These are phyloP conservation scores for Cinnamomum micranthum DNA, from an alignment of 164 flowering plant genomes.

Conservation along the genomic window DNA sequence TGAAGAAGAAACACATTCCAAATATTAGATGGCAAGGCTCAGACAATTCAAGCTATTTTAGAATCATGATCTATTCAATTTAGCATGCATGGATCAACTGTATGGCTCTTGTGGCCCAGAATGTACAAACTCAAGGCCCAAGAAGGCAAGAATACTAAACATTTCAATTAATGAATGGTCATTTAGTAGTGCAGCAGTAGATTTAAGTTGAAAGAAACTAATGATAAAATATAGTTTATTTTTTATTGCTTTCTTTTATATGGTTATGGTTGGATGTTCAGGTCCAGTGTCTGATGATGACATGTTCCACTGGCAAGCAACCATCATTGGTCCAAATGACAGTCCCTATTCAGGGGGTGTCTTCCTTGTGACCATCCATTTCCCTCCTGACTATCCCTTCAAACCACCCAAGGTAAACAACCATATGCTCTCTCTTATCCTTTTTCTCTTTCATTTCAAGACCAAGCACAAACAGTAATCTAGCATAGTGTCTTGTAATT, in stretches of 20 bases:
- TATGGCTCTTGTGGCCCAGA: too few relatives aligned
- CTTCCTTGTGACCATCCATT: slow-evolving; percentile 60
- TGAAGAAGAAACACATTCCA: too few relatives aligned
- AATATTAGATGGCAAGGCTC: too few relatives aligned
- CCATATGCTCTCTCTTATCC: neutral
- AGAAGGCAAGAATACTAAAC: too few relatives aligned
- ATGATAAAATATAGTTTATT: neutral
- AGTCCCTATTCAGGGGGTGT: slow-evolving; percentile 73
- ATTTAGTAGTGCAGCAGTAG: neutral
- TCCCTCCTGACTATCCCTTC: slow-evolving; percentile 72
- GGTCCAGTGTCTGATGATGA: slow-evolving; percentile 77
- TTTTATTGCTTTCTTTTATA: neutral
- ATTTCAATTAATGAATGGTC: neutral
- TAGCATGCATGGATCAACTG: too few relatives aligned
- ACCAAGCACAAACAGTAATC: neutral
- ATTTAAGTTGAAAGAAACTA: neutral
- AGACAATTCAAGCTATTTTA: too few relatives aligned
- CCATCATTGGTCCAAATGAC: slow-evolving; percentile 68
- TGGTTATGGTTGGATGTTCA: slow-evolving; percentile 11
- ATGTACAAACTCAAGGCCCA: too few relatives aligned
- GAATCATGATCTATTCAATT: too few relatives aligned
- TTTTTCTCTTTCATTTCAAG: neutral
- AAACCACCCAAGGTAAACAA: slow-evolving; percentile 66
- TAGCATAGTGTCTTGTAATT: neutral
- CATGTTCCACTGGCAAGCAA: slow-evolving; percentile 88